Evolutionary conservation across 2,329 filamentous ascomycete genomes (phyloP).

Genomic region (Colletotrichum coccodes): DNA sequence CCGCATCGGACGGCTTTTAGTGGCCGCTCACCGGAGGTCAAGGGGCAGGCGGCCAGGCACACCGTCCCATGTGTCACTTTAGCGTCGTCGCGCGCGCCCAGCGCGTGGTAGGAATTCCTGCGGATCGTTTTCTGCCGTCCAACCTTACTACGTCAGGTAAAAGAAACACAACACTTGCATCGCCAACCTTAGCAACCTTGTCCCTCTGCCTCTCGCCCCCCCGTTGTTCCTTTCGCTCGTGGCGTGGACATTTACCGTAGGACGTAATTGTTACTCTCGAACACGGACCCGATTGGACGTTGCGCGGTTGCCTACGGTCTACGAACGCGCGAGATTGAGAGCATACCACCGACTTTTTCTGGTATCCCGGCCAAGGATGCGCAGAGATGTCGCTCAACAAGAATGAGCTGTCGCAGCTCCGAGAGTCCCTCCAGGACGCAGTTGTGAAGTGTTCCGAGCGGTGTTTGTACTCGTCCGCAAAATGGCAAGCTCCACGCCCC

Average conservation of each 20-base stretch:
- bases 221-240: not conserved
- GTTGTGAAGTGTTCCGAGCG: slow-evolving; percentile 92
- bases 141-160: slow-evolving; percentile 31
- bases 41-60: slow-evolving; percentile 12
- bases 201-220: not conserved
- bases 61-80: not conserved
- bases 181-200: slow-evolving; percentile 1
- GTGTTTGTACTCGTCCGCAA: slow-evolving; percentile 94
- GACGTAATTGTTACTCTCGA: not conserved
- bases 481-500: slow-evolving; percentile 73
- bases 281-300: not conserved
- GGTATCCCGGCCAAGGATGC: slow-evolving; percentile 18
- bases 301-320: not conserved
- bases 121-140: slow-evolving; percentile 28
- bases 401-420: slow-evolving; percentile 71
- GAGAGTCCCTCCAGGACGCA: slow-evolving; percentile 82
- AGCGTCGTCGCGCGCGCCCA: slow-evolving; percentile 7
- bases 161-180: slow-evolving; percentile 30
- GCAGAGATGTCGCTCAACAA: slow-evolving; percentile 63
- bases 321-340: not conserved
- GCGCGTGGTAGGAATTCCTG: not conserved
- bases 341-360: not conserved
- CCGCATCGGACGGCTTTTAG: not conserved
- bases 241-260: not conserved
- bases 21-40: not conserved